Percentiles rank a stretch among this genome's conserved stretches.
phyloP scores from a whole-genome alignment of 768 basidiomycete genomes.

The Rhodotorula graminis region DNA sequence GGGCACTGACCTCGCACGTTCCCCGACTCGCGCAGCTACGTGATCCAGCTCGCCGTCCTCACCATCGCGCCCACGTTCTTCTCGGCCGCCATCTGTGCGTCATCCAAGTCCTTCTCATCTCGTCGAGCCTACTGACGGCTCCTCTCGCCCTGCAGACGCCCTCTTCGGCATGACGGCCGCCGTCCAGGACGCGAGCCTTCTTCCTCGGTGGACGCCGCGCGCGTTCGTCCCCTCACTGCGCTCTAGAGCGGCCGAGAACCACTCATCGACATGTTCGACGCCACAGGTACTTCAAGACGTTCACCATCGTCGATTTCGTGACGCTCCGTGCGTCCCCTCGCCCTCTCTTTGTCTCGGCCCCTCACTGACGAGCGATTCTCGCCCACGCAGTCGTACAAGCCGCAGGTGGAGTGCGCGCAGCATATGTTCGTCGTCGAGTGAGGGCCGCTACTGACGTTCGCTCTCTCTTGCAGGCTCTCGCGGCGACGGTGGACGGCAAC shows the following conservation, averaged over 20 bases:
- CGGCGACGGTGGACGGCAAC: neutral
- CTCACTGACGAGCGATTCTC: no score
- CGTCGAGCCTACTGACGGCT: neutral
- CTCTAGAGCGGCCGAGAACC: no score
- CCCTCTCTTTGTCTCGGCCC: no score
- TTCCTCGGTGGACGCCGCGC: neutral
- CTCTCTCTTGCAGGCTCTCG: neutral
- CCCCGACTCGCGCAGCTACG: neutral
- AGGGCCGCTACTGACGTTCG: no score
- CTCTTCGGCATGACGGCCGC: conserved; percentile 3
- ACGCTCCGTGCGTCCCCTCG: neutral
- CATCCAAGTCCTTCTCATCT: neutral
- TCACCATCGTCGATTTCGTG: conserved; percentile 2
- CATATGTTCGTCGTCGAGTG: no score
- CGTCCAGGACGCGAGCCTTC: neutral
- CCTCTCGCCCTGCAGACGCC: neutral
- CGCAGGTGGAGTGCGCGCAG: neutral
- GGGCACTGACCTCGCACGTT: neutral
- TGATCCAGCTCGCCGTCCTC: conserved; percentile 14
- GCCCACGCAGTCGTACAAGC: conserved; percentile 8
- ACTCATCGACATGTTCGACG: no score
- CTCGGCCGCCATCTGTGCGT: conserved; percentile 9
- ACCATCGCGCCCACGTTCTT: conserved; percentile 26
- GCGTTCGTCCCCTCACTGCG: neutral
- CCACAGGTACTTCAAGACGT: neutral